Evolutionary conservation across 169 alveolate genomes (phyloP), one percentile per base, ranked within the genome.

Genomic region (Plasmodium chabaudi): DNA sequence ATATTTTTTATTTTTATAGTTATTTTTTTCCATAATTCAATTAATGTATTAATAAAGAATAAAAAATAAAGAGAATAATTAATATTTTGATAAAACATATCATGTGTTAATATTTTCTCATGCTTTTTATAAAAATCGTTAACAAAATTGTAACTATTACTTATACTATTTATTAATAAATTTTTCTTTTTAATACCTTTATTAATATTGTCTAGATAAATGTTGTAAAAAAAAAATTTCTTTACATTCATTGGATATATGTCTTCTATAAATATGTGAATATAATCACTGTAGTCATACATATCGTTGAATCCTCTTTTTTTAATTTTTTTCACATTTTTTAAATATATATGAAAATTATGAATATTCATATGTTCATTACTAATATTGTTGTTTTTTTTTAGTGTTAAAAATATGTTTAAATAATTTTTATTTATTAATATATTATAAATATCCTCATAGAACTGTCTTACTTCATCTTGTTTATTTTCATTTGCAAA

Each of bases 271-370:
- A 25, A 23, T 63, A 17, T 63, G 46, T 75, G 64, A 9, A 64
- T 67, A 46, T 63, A 75, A 64, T 75, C 88, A 19, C 9, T 75
- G 15, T 75, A 75, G 21, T 75, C 88, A 55, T 75, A 64, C 77
- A 75, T 75, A 46, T 75, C 77, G 19, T 9, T 49, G 42, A 75
- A 61, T 10, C 88, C 88, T 23, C 77, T 15, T 49, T 75, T 75
- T 59, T 51, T 75, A n/a, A 63, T 63, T 9, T 64, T 63, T 21
- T 75, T 75, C 9, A 57, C 64, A 21, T 39, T 75, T 19, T 57
- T 67, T 19, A 75, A 57, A 51, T 63, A 75, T 10, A 55, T 63
- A 6, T 75, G 88, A 46, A 75, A 75, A 46, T 47, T 44, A 5
- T 15, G 1, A 5, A 74, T 51, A 12, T 19, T 44, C 44, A 74